phyloP scores from a whole-genome alignment of 2,329 filamentous ascomycete species.

The Alternaria ventricosa region DNA sequence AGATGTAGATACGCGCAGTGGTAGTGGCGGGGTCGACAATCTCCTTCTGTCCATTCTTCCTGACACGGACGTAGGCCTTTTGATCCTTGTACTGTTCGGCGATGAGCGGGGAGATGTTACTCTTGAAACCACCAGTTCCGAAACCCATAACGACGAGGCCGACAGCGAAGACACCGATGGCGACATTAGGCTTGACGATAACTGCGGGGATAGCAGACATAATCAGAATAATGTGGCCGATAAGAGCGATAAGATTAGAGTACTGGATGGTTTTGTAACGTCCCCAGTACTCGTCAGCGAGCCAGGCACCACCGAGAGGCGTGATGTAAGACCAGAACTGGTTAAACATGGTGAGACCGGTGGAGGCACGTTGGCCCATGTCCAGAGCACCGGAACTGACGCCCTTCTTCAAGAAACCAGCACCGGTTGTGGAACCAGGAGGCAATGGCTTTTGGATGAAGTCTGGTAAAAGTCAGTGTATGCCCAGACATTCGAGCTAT shows the following conservation, averaged over 20 bases:
- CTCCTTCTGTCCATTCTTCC: constrained; percentile 57
- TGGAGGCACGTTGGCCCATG: constrained; percentile 62
- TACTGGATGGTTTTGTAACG: constrained; percentile 66
- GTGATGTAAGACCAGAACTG: constrained; percentile 65
- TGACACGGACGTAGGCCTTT: constrained; percentile 37
- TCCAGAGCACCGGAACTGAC: constrained; percentile 57
- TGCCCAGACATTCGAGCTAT: not conserved
- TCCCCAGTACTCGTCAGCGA: constrained; percentile 67
- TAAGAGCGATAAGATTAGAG: constrained; percentile 65
- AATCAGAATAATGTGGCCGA: constrained; percentile 62
- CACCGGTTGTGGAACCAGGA: constrained; percentile 42
- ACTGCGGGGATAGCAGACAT: constrained; percentile 62
- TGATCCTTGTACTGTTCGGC: constrained; percentile 63
- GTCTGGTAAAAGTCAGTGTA: constrained; percentile 29
- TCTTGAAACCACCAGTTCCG: constrained; percentile 73
- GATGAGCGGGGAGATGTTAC: constrained; percentile 63
- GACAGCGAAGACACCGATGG: constrained; percentile 61
- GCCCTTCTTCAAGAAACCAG: constrained; percentile 41
- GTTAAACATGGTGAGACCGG: constrained; percentile 61
- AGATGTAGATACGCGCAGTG: constrained; percentile 66
- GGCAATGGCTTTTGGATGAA: constrained; percentile 47
- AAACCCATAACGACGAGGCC: constrained; percentile 69
- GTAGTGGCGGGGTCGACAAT: constrained; percentile 72
- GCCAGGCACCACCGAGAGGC: constrained; percentile 63
- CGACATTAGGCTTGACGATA: constrained; percentile 57